Evolutionary conservation across 1,139 yeast species (phyloP).

Genomic region (Blastobotrys illinoisensis): DNA sequence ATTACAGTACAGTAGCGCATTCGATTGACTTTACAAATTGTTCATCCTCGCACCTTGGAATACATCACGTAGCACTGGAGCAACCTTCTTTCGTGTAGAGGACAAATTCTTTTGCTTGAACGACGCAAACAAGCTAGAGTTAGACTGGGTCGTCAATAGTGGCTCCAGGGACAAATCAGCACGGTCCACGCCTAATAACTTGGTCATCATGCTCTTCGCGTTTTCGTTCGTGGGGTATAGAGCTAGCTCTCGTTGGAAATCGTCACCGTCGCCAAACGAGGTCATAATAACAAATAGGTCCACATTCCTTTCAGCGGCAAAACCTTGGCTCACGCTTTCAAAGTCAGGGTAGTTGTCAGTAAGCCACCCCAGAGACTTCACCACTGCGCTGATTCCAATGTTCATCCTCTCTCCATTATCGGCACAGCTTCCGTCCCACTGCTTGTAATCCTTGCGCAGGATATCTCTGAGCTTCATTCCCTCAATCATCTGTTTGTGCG

Average conservation of each 20-base stretch:
- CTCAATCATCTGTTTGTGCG: slow-evolving; percentile 48
- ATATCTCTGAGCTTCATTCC: slow-evolving; percentile 58
- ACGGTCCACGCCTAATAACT: slow-evolving; percentile 32
- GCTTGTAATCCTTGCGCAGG: slow-evolving; percentile 77
- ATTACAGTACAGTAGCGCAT: no score
- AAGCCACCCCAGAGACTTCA: slow-evolving; percentile 60
- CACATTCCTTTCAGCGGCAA: slow-evolving; percentile 39
- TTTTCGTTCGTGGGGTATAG: slow-evolving; percentile 28
- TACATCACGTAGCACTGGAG: slow-evolving; percentile 42
- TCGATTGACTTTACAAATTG: slow-evolving; percentile 13
- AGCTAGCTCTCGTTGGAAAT: slow-evolving; percentile 56
- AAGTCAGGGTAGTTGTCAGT: slow-evolving; percentile 35
- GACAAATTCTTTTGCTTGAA: slow-evolving; percentile 50
- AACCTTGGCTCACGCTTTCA: slow-evolving; percentile 36
- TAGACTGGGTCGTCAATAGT: background rate
- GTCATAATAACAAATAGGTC: slow-evolving; percentile 61
- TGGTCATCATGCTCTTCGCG: slow-evolving; percentile 22
- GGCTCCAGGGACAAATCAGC: slow-evolving; percentile 34
- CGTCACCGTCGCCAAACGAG: slow-evolving; percentile 41
- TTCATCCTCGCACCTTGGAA: slow-evolving; percentile 21
- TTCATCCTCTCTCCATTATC: slow-evolving; percentile 24
- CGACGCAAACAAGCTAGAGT: slow-evolving; percentile 18
- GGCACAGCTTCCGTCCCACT: slow-evolving; percentile 41
- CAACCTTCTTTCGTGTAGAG: slow-evolving; percentile 85
- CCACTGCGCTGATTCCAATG: slow-evolving; percentile 69